phyloP scores from a whole-genome alignment of 768 basidiomycete species.

The Melanogaster broomeanus region DNA sequence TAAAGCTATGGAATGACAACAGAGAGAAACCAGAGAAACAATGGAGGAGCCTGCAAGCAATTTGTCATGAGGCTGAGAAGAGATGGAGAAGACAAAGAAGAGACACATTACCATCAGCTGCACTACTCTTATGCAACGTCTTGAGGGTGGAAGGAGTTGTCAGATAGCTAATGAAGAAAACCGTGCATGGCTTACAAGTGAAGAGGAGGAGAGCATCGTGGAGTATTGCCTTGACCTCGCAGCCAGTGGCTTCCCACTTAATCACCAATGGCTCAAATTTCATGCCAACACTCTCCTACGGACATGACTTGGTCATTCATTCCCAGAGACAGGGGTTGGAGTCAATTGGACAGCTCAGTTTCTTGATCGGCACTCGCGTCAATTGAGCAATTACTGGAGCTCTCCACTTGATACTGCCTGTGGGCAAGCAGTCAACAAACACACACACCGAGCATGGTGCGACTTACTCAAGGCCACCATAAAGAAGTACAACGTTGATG shows the following conservation, averaged over 20 bases:
- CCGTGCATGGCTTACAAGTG: slow-evolving; percentile 25
- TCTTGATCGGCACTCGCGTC: slow-evolving; percentile 26
- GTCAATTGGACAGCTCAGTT: slow-evolving; percentile 36
- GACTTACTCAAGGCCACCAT: neutral
- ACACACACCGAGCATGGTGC: slow-evolving; percentile 1
- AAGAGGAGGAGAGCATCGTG: slow-evolving; percentile 21
- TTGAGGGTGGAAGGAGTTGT: neutral
- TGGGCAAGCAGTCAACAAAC: slow-evolving; percentile 4
- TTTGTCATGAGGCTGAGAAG: neutral
- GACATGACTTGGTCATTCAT: slow-evolving; percentile 29
- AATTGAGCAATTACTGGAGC: slow-evolving; percentile 9
- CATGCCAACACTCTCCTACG: slow-evolving; percentile 26
- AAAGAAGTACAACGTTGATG: neutral
- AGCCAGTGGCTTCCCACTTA: slow-evolving; percentile 31
- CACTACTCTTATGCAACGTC: neutral
- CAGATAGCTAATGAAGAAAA: neutral
- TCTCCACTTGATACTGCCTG: neutral
- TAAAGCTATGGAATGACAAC: too few species aligned
- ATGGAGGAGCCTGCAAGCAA: neutral
- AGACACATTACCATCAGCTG: neutral
- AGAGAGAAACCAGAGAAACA: too few species aligned
- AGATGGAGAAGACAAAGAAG: neutral
- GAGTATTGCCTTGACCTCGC: slow-evolving; percentile 26
- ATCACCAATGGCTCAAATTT: slow-evolving; percentile 20
- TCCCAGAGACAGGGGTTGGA: slow-evolving; percentile 36